These are phyloP conservation scores for Gynandropsis gynandra DNA, from an alignment of 345 rosid species.

Conservation along the genomic window DNA sequence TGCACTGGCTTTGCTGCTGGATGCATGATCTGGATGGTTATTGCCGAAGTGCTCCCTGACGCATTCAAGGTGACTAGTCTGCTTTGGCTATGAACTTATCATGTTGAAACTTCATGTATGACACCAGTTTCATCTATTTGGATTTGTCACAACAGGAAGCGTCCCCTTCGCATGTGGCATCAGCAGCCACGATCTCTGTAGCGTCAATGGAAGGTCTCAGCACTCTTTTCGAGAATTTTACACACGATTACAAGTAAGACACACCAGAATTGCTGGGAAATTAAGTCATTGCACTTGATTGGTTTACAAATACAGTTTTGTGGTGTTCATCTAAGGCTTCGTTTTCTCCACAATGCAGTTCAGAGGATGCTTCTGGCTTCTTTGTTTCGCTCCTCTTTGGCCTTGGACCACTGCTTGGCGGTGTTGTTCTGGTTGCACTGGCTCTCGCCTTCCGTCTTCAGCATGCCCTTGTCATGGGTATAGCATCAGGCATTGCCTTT, in stretches of 20 bases:
- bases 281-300: constrained; percentile 15
- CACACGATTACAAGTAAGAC: constrained; percentile 82
- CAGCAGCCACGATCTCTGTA: constrained; percentile 90
- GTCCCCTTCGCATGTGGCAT: constrained; percentile 85
- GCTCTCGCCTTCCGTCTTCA: constrained; percentile 69
- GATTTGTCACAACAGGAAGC: constrained; percentile 56
- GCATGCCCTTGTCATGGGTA: constrained; percentile 93
- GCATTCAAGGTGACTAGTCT: constrained; percentile 71
- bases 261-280: constrained; percentile 1
- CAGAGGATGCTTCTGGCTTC: constrained; percentile 97
- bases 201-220: constrained; percentile 97
- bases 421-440: constrained; percentile 62
- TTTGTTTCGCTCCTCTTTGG: constrained; percentile 95
- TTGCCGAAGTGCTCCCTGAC: constrained; percentile 99
- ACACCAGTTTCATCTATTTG: neutral
- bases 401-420: constrained; percentile 91
- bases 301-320: neutral
- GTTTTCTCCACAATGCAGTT: constrained; percentile 43
- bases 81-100: constrained; percentile 3
- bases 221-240: constrained; percentile 67
- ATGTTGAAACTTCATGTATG: neutral
- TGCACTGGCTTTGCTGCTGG: constrained; percentile 99
- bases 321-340: constrained; percentile 11
- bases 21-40: constrained; percentile 99
- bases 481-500: constrained; percentile 90